These are phyloP conservation scores for Pugionium cornutum DNA, from an alignment of 345 rosid species.

Conservation along the genomic window DNA sequence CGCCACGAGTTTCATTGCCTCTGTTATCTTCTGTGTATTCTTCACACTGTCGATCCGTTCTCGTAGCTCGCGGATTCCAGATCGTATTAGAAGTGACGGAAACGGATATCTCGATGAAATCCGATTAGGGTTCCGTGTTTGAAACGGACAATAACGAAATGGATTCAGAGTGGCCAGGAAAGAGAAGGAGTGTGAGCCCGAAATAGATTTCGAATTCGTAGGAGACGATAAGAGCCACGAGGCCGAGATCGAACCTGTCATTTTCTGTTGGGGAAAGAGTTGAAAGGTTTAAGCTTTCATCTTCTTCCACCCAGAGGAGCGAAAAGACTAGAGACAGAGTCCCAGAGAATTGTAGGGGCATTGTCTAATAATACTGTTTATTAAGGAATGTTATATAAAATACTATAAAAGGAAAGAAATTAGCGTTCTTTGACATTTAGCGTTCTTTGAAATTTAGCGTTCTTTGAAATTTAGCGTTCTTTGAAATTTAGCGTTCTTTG, in stretches of 20 bases:
- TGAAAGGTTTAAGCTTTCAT: constrained; percentile 29
- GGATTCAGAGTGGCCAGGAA: constrained; percentile 10
- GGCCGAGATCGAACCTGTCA: constrained; percentile 33
- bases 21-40: constrained; percentile 68
- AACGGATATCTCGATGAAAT: constrained; percentile 21
- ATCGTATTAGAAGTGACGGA: constrained; percentile 33
- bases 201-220: constrained; percentile 11
- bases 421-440: neutral
- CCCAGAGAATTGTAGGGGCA: neutral
- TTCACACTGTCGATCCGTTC: constrained; percentile 62
- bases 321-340: neutral
- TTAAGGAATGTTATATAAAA: constrained; percentile 3
- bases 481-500: no score
- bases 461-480: no score
- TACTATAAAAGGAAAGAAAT: neutral
- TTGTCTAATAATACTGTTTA: constrained; percentile 1
- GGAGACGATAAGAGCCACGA: constrained; percentile 28
- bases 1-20: constrained; percentile 84
- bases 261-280: constrained; percentile 12
- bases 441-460: no score
- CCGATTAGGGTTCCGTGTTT: constrained; percentile 14
- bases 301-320: neutral
- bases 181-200: constrained; percentile 11
- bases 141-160: constrained; percentile 8
- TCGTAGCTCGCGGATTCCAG: constrained; percentile 65